A percentile compares a stretch with the other conserved stretches of the same genome.
phyloP scores from a whole-genome alignment of 768 basidiomycete genomes.

The Dioszegia hungarica region DNA sequence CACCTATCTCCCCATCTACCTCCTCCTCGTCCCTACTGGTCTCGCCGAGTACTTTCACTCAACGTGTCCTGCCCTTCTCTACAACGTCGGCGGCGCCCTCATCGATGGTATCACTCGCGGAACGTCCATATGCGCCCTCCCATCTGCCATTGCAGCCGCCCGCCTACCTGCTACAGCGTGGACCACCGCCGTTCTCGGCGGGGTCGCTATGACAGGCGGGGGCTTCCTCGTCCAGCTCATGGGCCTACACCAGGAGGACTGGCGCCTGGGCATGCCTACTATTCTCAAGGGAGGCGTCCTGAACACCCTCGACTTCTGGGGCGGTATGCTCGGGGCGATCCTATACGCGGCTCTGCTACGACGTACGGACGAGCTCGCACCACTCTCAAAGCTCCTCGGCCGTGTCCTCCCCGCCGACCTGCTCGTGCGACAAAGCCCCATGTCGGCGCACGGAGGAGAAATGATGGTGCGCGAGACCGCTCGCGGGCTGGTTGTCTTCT shows the following conservation, averaged over 20 bases:
- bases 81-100: slow-evolving; percentile 18
- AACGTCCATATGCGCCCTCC: slow-evolving; percentile 22
- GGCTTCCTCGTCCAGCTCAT: slow-evolving; percentile 22
- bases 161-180: not conserved
- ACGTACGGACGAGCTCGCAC: slow-evolving; percentile 3
- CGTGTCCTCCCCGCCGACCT: slow-evolving; percentile 16
- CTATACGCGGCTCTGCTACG: slow-evolving; percentile 17
- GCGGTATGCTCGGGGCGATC: slow-evolving; percentile 17
- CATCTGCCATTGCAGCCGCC: slow-evolving; percentile 5
- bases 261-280: slow-evolving; percentile 24
- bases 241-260: slow-evolving; percentile 19
- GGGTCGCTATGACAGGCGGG: slow-evolving; percentile 25
- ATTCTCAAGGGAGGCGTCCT: slow-evolving; percentile 23
- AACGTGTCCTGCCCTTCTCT: slow-evolving; percentile 25
- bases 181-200: not conserved
- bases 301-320: slow-evolving; percentile 29
- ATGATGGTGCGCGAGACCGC: slow-evolving; percentile 12
- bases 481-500: slow-evolving; percentile 21
- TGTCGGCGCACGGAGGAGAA: not conserved
- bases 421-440: not conserved
- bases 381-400: slow-evolving; percentile 1
- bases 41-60: slow-evolving; percentile 20
- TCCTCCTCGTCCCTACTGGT: slow-evolving; percentile 28
- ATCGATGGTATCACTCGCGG: slow-evolving; percentile 34
- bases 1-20: slow-evolving; percentile 28